Percentiles rank a stretch among this genome's conserved stretches.
Evolutionary conservation across 2,329 filamentous ascomycete species (phyloP).

Genomic region (Sporothrix inflata): DNA sequence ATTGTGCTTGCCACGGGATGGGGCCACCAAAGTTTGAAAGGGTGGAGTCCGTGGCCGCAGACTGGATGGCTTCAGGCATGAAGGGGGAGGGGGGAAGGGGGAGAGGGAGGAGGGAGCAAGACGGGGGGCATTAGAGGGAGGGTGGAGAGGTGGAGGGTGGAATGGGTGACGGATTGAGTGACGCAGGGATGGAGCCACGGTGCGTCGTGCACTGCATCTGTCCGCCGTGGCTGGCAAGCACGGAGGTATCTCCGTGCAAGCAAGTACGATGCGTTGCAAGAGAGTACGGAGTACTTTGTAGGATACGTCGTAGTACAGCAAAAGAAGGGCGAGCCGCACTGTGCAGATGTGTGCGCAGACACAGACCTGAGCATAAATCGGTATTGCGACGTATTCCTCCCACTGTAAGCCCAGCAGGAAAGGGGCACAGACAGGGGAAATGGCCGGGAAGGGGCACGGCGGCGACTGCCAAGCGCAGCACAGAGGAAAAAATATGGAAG

Average conservation of each 20-base stretch:
- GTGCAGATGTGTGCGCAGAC: too few relatives aligned
- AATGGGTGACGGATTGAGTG: neutral
- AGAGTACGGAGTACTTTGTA: neutral
- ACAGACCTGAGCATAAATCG: too few relatives aligned
- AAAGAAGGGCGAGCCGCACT: too few relatives aligned
- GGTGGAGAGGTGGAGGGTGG: neutral
- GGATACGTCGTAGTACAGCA: too few relatives aligned
- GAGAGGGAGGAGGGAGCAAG: neutral
- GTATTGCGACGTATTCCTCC: too few relatives aligned
- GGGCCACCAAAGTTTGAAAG: neutral
- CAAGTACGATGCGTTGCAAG: neutral
- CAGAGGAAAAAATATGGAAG: too few relatives aligned
- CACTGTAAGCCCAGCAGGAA: too few relatives aligned
- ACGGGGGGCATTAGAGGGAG: neutral
- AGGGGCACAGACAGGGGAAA: too few relatives aligned
- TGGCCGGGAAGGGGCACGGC: too few relatives aligned
- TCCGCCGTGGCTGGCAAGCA: neutral
- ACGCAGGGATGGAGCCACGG: conserved; percentile 6
- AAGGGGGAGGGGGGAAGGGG: neutral
- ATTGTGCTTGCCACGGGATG: neutral
- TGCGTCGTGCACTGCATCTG: neutral
- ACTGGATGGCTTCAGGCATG: conserved; percentile 17
- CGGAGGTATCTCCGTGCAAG: neutral
- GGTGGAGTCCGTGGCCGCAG: neutral
- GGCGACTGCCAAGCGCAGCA: too few relatives aligned